Evolutionary conservation across 139 green algal species (phyloP).

Genomic region (Micractinium sp.): DNA sequence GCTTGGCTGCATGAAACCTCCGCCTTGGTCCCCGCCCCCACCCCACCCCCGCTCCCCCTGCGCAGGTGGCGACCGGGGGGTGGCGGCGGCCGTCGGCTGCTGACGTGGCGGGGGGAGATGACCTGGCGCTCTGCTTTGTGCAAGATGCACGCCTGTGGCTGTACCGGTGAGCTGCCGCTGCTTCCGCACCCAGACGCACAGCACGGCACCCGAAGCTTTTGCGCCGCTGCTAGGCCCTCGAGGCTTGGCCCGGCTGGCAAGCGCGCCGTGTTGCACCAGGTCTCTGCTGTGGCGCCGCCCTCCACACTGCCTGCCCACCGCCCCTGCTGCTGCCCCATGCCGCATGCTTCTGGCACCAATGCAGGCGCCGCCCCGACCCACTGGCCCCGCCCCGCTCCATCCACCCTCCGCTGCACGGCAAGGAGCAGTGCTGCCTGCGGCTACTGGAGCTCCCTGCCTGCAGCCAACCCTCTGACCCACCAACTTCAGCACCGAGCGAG

Average conservation of each 20-base stretch:
- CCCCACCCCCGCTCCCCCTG: neutral
- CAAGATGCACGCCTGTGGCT: slow-evolving; percentile 10
- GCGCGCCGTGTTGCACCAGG: no score
- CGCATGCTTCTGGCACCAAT: neutral
- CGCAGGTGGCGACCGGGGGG: slow-evolving; percentile 35
- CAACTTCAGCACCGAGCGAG: neutral
- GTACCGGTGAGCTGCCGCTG: slow-evolving; percentile 8
- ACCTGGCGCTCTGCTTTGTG: slow-evolving; percentile 36
- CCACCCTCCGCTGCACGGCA: slow-evolving; percentile 19
- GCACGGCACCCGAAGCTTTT: neutral
- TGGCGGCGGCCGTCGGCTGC: slow-evolving; percentile 38
- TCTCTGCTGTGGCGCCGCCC: no score
- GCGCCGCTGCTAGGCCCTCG: no score
- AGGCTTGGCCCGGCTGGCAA: no score
- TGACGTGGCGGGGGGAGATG: slow-evolving; percentile 3
- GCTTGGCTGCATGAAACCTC: no score
- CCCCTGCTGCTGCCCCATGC: neutral
- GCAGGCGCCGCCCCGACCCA: neutral
- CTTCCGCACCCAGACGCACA: neutral
- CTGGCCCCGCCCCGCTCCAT: neutral
- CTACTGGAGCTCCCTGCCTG: slow-evolving; percentile 3
- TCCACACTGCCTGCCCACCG: neutral
- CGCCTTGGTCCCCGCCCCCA: neutral
- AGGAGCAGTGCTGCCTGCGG: slow-evolving; percentile 34
- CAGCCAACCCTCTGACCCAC: neutral